Conservation (phyloP, 2,329 filamentous ascomycete species). For the Aspergillus ochraceus region DNA sequence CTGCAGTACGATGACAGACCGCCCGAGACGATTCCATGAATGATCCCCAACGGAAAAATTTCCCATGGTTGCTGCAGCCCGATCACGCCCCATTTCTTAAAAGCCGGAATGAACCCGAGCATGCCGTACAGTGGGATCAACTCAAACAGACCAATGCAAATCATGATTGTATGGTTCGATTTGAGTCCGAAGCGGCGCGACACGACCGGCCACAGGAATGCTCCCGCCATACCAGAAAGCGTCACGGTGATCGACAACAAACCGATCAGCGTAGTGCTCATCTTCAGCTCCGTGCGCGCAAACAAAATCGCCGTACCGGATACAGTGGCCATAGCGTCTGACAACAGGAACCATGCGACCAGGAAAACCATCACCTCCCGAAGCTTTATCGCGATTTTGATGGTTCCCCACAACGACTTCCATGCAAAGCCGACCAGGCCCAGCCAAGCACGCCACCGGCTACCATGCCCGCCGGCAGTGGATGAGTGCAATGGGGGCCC, state of each 20-base stretch:
- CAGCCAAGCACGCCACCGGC: slow-evolving; percentile 53
- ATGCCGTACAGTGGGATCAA: slow-evolving; percentile 88
- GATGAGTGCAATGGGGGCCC: slow-evolving; percentile 63
- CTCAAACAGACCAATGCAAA: slow-evolving; percentile 82
- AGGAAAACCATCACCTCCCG: slow-evolving; percentile 80
- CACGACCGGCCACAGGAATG: slow-evolving; percentile 79
- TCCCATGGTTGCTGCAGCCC: slow-evolving; percentile 88
- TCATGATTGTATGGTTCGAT: slow-evolving; percentile 82
- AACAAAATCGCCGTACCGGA: slow-evolving; percentile 89
- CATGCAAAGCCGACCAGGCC: slow-evolving; percentile 77
- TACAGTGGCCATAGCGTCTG: slow-evolving; percentile 86
- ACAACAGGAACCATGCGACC: slow-evolving; percentile 84
- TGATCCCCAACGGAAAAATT: slow-evolving; percentile 82
- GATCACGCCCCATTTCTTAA: slow-evolving; percentile 69
- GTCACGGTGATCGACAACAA: slow-evolving; percentile 89
- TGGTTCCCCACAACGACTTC: slow-evolving; percentile 75
- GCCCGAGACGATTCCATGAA: slow-evolving; percentile 85
- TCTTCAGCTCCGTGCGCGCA: slow-evolving; percentile 81
- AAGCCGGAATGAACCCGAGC: slow-evolving; percentile 75
- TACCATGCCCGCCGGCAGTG: slow-evolving; percentile 9
- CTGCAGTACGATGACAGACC: slow-evolving; percentile 84
- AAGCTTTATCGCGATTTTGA: slow-evolving; percentile 68
- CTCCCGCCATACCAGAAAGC: slow-evolving; percentile 74
- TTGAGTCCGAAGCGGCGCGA: slow-evolving; percentile 66
- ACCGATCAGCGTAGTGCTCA: slow-evolving; percentile 78